phyloP scores from a whole-genome alignment of 805 yeast species.

The Kazachstania taianensis region DNA sequence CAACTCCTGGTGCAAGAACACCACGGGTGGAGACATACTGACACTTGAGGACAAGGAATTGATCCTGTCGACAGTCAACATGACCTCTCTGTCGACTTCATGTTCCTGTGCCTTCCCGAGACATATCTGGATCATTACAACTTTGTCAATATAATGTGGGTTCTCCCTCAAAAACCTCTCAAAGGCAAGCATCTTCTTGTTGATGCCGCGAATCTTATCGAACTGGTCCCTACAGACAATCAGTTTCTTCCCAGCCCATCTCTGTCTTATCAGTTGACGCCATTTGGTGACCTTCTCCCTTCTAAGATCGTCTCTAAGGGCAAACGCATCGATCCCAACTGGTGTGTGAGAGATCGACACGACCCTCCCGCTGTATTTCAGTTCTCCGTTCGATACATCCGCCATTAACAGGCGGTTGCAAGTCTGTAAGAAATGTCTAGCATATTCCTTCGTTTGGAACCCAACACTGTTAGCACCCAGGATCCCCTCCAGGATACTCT shows the following conservation, averaged over 20 bases:
- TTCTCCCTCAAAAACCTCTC: constrained; percentile 63
- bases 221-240: constrained; percentile 84
- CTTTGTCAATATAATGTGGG: constrained; percentile 58
- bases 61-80: constrained; percentile 73
- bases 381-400: constrained; percentile 50
- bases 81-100: constrained; percentile 62
- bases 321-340: constrained; percentile 67
- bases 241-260: constrained; percentile 63
- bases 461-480: constrained; percentile 82
- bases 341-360: constrained; percentile 52
- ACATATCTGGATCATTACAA: constrained; percentile 78
- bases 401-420: constrained; percentile 75
- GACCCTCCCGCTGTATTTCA: constrained; percentile 50
- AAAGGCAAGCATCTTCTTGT: constrained; percentile 78
- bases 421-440: constrained; percentile 87
- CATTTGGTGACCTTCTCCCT: constrained; percentile 48
- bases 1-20: constrained; percentile 77
- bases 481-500: constrained; percentile 65
- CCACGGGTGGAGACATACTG: constrained; percentile 72
- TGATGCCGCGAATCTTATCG: constrained; percentile 79
- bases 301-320: constrained; percentile 39
- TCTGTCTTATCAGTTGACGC: constrained; percentile 59
- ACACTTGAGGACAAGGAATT: constrained; percentile 67
- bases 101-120: constrained; percentile 47
- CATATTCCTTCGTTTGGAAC: constrained; percentile 89